Base-by-base conservation (phyloP, 2,329 filamentous ascomycete species). In the Fusarium sp. region DNA sequence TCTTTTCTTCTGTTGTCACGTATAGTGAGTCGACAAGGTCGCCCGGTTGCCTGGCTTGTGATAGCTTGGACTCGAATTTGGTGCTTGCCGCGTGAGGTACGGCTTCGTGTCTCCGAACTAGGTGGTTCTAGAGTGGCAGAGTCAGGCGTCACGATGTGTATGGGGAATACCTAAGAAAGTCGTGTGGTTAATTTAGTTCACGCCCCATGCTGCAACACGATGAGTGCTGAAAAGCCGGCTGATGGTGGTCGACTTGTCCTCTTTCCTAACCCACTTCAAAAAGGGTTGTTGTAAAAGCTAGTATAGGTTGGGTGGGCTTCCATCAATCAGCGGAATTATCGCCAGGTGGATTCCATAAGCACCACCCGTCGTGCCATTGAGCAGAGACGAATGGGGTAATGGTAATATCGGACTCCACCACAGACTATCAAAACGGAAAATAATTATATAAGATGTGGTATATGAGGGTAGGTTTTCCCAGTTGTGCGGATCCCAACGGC, bases 211-310 rank as follows among this genome's bases (percentile, higher is more conserved):
- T 37, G 18, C 13, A 26, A 41, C 38, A 23, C 12, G 10, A 20
- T 23, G 13, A 18, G 33, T 15, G 16, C 31, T 28, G 12, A 38
- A 36, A n/a, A 36, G 34, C 46, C 36, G 42, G 16, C 51, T 47
- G 58, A 59, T 41, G 45, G 56, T 47, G 51, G 63, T 53, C 45
- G 56, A 46, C 28, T 42, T 62, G 28, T 36, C 28, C 34, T 30
- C 23, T 56, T 45, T 45, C 18, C 26, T 15, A 30, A 20, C 28
- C 18, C 26, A 11, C 26, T 16, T 45, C 18, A 6, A n/a, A 33
- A 58, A 47, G 47, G 57, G 46, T 55, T 50, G 38, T 65, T 53
- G 53, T 58, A 37, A 44, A 67, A 55, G 38, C 53, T 33, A 54
- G 54, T 68, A 49, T 23, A 28, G 51, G 36, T 41, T 33, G 37